Evolutionary conservation across 805 yeast species (phyloP), one percentile per base, ranked within the genome.

Genomic region (Candida ortonii): DNA sequence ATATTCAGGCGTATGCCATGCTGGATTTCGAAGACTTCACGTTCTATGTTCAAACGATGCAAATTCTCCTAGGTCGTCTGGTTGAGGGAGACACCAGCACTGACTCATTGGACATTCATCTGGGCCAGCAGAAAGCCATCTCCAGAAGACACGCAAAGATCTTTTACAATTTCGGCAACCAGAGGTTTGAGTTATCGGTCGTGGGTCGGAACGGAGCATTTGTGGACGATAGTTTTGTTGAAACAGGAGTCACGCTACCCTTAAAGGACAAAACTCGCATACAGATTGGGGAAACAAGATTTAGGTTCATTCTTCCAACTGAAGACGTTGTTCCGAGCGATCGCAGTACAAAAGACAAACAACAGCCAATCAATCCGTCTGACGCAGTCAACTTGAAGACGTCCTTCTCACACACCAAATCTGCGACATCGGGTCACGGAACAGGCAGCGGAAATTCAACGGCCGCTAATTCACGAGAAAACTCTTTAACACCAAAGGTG

Each of bases 181-280:
- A 90, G 56, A 65, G 95, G 45, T 93, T 93, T 54, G 98, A 93
- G 60, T 65, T 93, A 28, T 80, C 94, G 7, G 88, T 93, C 2
- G 68, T 89, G 48, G 98, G 98, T 13, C 73, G 96, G 49, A 93
- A 93, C 58, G 98, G 98, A 23, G 97, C 97, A 2, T 93, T 93
- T 67, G 95, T 93, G 3, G 93, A 90, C 59, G 96, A 88, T 46
- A 69, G 68, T 22, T 93, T 90, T 58, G 82, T 93, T 6, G 96
- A 87, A 54, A 77, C 84, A 41, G 97, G 96, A 7, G 79, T 85
- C 22, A 93, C 98, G 0, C 88, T 93, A 7, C 96, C 96, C 2
- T 65, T 93, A 29, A 69, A 68, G 15, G 86, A 90, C 60, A 84
- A 82, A 25, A 78, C 89, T 1, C 83, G 84, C 49, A 79, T 93